Evolutionary conservation across 306 rosid genomes (phyloP).

Genomic region (Trifolium subterraneum): DNA sequence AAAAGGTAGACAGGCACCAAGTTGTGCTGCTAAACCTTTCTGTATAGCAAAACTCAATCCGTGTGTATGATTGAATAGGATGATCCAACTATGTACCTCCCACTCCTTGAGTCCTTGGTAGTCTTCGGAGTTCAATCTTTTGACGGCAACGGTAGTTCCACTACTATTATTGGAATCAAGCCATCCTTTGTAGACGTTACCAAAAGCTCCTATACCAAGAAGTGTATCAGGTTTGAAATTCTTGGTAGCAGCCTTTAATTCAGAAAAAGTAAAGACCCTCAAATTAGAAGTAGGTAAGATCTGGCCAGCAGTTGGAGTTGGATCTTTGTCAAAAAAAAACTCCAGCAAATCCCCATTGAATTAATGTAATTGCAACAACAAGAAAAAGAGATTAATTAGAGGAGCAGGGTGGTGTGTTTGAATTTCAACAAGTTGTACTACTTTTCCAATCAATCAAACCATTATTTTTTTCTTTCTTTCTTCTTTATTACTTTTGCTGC

Average conservation of each 20-base stretch:
- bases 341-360: slow-evolving; percentile 11
- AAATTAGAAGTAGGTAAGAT: slow-evolving; percentile 75
- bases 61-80: too few species aligned
- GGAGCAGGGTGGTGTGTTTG: background rate
- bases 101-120: slow-evolving; percentile 90
- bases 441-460: background rate
- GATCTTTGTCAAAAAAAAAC: background rate
- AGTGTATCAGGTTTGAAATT: slow-evolving; percentile 78
- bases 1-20: too few species aligned
- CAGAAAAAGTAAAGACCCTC: slow-evolving; percentile 72
- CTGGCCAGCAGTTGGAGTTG: slow-evolving; percentile 51
- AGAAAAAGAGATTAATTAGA: background rate
- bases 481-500: background rate
- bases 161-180: slow-evolving; percentile 71
- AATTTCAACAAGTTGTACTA: background rate
- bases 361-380: background rate
- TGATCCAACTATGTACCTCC: slow-evolving; percentile 56
- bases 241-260: slow-evolving; percentile 75
- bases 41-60: too few species aligned
- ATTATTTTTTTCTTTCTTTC: too few species aligned
- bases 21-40: too few species aligned
- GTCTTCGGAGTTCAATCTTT: slow-evolving; percentile 86
- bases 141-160: slow-evolving; percentile 76
- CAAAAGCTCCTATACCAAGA: slow-evolving; percentile 96
- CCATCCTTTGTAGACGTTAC: slow-evolving; percentile 91